phyloP scores from a whole-genome alignment of 2,329 filamentous ascomycete species.

The Simplicillium aogashimaense region DNA sequence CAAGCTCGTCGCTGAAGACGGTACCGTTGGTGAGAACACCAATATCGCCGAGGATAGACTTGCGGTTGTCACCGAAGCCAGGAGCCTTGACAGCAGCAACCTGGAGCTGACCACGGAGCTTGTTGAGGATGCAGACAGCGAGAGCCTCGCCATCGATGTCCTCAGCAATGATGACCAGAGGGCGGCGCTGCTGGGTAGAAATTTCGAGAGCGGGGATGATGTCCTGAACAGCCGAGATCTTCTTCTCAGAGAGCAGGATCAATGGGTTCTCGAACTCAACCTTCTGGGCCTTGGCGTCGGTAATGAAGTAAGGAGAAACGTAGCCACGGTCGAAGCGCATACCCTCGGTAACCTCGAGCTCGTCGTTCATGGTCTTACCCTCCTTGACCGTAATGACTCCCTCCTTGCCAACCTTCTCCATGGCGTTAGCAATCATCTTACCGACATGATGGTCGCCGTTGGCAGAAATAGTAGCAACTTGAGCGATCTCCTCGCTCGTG shows the following conservation, averaged over 20 bases:
- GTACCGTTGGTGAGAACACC: slow-evolving; percentile 92
- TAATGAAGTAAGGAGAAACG: slow-evolving; percentile 99
- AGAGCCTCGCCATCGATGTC: slow-evolving; percentile 98
- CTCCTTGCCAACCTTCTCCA: slow-evolving; percentile 99
- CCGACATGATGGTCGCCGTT: slow-evolving; percentile 96
- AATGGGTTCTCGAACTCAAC: slow-evolving; percentile 99
- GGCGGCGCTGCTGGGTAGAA: slow-evolving; percentile 88
- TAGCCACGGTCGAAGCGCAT: slow-evolving; percentile 99
- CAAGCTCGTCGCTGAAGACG: slow-evolving; percentile 97
- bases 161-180: slow-evolving; percentile 96
- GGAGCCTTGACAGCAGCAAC: slow-evolving; percentile 98
- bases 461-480: slow-evolving; percentile 96
- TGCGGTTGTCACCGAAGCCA: slow-evolving; percentile 99
- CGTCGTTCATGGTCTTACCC: slow-evolving; percentile 95
- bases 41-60: slow-evolving; percentile 96
- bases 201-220: slow-evolving; percentile 97
- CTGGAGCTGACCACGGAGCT: slow-evolving; percentile 98
- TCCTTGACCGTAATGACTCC: slow-evolving; percentile 99
- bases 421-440: slow-evolving; percentile 90
- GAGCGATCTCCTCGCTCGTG: slow-evolving; percentile 91
- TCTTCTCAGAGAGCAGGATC: slow-evolving; percentile 98
- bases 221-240: slow-evolving; percentile 98
- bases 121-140: slow-evolving; percentile 98
- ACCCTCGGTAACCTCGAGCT: slow-evolving; percentile 97
- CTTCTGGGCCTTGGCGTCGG: slow-evolving; percentile 96